phyloP scores from a whole-genome alignment of 768 basidiomycete genomes.

The Pleurotus tuoliensis region DNA sequence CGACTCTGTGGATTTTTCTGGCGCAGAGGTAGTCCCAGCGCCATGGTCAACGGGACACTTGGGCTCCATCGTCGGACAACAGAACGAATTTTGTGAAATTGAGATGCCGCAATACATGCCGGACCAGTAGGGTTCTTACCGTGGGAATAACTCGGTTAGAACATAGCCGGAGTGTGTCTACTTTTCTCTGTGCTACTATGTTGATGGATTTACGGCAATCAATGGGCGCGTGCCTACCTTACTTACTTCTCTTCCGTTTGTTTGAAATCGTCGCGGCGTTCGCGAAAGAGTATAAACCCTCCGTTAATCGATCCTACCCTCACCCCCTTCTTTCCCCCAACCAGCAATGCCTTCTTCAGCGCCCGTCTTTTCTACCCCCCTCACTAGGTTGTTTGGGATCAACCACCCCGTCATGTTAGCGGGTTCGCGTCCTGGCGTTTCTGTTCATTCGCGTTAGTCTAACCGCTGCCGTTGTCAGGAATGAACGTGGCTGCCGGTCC shows the following conservation, averaged over 20 bases:
- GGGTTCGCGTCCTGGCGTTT: conserved; percentile 32
- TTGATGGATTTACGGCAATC: conserved; percentile 8
- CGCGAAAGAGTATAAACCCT: too few relatives aligned
- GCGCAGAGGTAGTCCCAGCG: conserved; percentile 14
- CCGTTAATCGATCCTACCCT: too few relatives aligned
- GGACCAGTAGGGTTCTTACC: background rate
- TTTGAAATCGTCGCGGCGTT: too few relatives aligned
- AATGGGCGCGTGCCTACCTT: background rate
- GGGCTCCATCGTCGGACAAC: conserved; percentile 18
- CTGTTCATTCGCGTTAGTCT: background rate
- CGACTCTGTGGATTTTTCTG: conserved; percentile 19
- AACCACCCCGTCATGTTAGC: conserved; percentile 85
- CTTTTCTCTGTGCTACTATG: background rate
- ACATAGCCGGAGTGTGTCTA: background rate
- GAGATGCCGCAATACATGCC: conserved; percentile 1
- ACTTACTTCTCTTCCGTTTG: too few relatives aligned
- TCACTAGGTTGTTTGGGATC: conserved; percentile 73
- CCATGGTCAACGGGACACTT: conserved; percentile 50
- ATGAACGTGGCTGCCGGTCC: conserved; percentile 90
- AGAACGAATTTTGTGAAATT: background rate
- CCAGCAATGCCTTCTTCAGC: conserved; percentile 60
- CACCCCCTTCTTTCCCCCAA: conserved; percentile 5
- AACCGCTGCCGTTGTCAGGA: conserved; percentile 25
- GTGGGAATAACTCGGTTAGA: background rate
- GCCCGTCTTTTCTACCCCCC: conserved; percentile 65